A percentile compares a stretch with the other conserved stretches of the same genome.
phyloP scores from a whole-genome alignment of 139 green algal genomes.

The Diplosphaera chodatii region DNA sequence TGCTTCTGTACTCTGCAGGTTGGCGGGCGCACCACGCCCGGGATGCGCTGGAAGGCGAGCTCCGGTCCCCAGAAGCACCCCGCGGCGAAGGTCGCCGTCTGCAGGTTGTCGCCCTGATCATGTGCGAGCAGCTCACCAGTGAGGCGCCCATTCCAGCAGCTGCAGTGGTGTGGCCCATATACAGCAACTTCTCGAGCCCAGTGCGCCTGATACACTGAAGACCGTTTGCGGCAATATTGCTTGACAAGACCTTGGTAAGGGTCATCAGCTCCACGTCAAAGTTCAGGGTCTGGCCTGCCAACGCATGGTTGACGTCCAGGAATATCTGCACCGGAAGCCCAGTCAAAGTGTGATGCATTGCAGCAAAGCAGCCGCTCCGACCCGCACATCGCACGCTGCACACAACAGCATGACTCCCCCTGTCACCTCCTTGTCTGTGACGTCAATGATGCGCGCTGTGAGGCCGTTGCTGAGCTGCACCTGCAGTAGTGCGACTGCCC shows the following conservation, averaged over 20 bases:
- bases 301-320: slow-evolving; percentile 67
- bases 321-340: slow-evolving; percentile 28
- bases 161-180: too few species aligned
- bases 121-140: too few species aligned
- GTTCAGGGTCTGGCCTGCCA: slow-evolving; percentile 60
- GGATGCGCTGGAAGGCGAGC: slow-evolving; percentile 51
- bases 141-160: too few species aligned
- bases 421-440: background rate
- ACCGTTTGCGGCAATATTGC: too few species aligned
- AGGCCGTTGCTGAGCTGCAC: background rate
- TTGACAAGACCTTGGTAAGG: slow-evolving; percentile 25
- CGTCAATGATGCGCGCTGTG: background rate
- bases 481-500: too few species aligned
- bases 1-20: too few species aligned
- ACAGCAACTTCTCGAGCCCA: too few species aligned
- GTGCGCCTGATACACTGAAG: too few species aligned
- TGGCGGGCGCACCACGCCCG: slow-evolving; percentile 55
- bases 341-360: too few species aligned
- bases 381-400: too few species aligned
- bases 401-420: too few species aligned
- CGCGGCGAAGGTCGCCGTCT: slow-evolving; percentile 46
- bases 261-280: slow-evolving; percentile 66
- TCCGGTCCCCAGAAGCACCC: slow-evolving; percentile 62
- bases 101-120: slow-evolving; percentile 14
- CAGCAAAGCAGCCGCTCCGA: too few species aligned